Evolutionary conservation across 371 early-diverging fungal species (phyloP).

Genomic region (Dichotomocladium elegans): DNA sequence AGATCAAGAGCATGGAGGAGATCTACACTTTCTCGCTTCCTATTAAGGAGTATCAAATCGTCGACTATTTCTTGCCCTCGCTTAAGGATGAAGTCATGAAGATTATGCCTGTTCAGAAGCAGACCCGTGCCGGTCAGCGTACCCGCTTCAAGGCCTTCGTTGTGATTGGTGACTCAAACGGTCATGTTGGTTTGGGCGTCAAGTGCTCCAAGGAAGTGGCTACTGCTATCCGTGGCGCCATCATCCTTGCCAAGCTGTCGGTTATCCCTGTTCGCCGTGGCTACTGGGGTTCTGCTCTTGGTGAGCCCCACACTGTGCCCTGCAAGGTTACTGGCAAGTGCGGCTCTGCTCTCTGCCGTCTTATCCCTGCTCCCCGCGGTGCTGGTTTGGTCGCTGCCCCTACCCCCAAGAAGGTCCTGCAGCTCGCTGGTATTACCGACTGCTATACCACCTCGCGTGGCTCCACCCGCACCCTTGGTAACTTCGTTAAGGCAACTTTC

Average conservation of each 20-base stretch:
- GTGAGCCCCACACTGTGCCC: slow-evolving; percentile 99
- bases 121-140: slow-evolving; percentile 99
- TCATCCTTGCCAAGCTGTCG: slow-evolving; percentile 98
- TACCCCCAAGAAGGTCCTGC: slow-evolving; percentile 96
- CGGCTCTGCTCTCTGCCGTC: slow-evolving; percentile 94
- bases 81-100: slow-evolving; percentile 99
- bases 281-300: slow-evolving; percentile 97
- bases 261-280: slow-evolving; percentile 99
- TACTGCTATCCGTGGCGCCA: slow-evolving; percentile 98
- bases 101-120: slow-evolving; percentile 99
- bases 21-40: slow-evolving; percentile 97
- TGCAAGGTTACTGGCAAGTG: slow-evolving; percentile 99
- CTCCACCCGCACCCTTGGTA: slow-evolving; percentile 89
- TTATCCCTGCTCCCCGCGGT: slow-evolving; percentile 80
- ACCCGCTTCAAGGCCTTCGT: slow-evolving; percentile 99
- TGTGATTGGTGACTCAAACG: slow-evolving; percentile 97
- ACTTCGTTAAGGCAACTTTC: slow-evolving; percentile 99
- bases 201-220: slow-evolving; percentile 99
- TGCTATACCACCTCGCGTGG: slow-evolving; percentile 97
- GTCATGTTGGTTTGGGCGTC: slow-evolving; percentile 99
- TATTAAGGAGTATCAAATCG: slow-evolving; percentile 99
- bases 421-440: slow-evolving; percentile 98
- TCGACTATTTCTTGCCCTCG: slow-evolving; percentile 94
- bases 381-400: slow-evolving; percentile 98
- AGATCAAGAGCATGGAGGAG: slow-evolving; percentile 92